Evolutionary conservation across 2,329 filamentous ascomycete species (phyloP).

Genomic region (Pseudogymnoascus verrucosus): DNA sequence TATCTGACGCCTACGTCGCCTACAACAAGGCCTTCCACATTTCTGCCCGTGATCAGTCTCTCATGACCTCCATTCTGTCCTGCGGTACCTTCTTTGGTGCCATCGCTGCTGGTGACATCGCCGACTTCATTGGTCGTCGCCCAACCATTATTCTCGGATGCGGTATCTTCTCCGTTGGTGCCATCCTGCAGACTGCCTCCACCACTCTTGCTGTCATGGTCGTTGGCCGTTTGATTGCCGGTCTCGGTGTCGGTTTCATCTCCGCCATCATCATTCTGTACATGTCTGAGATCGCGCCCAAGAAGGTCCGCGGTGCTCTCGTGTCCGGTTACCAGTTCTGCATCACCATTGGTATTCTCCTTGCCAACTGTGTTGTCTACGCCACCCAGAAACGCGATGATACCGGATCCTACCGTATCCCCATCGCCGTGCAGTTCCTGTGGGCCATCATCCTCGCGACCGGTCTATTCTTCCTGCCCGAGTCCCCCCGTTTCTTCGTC

Average conservation of each 20-base stretch:
- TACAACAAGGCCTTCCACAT: slow-evolving; percentile 26
- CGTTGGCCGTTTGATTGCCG: slow-evolving; percentile 66
- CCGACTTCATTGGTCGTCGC: slow-evolving; percentile 65
- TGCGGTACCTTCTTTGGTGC: slow-evolving; percentile 71
- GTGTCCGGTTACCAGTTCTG: slow-evolving; percentile 77
- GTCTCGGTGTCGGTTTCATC: slow-evolving; percentile 71
- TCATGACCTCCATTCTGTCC: slow-evolving; percentile 71
- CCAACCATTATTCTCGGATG: slow-evolving; percentile 65
- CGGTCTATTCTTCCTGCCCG: slow-evolving; percentile 69
- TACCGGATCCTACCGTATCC: slow-evolving; percentile 67
- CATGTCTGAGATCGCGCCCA: slow-evolving; percentile 58
- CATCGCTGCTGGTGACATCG: slow-evolving; percentile 65
- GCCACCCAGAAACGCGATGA: slow-evolving; percentile 53
- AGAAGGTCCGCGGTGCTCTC: slow-evolving; percentile 66
- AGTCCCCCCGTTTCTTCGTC: slow-evolving; percentile 78
- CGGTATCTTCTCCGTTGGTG: slow-evolving; percentile 60
- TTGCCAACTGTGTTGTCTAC: slow-evolving; percentile 68
- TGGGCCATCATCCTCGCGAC: slow-evolving; percentile 68
- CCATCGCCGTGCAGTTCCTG: slow-evolving; percentile 69
- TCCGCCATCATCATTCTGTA: slow-evolving; percentile 75
- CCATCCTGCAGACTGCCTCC: slow-evolving; percentile 55
- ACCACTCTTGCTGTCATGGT: slow-evolving; percentile 54
- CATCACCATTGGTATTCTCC: slow-evolving; percentile 68
- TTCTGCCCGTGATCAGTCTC: slow-evolving; percentile 42
- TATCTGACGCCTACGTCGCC: slow-evolving; percentile 11